These are phyloP conservation scores for Mucuna pruriens DNA, from an alignment of 306 rosid genomes.

Conservation along the genomic window DNA sequence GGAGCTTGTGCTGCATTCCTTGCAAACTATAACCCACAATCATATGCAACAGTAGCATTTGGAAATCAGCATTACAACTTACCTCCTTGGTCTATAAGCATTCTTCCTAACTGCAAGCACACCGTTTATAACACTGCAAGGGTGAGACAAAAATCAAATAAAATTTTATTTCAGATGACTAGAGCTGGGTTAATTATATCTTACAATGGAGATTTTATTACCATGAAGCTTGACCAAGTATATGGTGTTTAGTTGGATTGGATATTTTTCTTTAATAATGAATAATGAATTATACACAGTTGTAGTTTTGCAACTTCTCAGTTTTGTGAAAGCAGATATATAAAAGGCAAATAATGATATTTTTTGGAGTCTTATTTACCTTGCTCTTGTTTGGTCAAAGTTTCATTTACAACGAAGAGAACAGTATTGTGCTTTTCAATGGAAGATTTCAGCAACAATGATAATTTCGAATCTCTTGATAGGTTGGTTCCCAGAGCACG, in stretches of 20 bases:
- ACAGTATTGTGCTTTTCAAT: background rate
- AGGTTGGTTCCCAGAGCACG: slow-evolving; percentile 89
- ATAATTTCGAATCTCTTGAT: slow-evolving; percentile 31
- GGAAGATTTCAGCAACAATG: background rate
- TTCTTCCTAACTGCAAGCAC: slow-evolving; percentile 94
- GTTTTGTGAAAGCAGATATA: background rate
- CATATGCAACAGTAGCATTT: slow-evolving; percentile 75
- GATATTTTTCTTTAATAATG: background rate
- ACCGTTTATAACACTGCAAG: slow-evolving; percentile 97
- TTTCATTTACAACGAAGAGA: slow-evolving; percentile 11
- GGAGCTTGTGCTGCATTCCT: slow-evolving; percentile 98
- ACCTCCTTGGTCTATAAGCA: slow-evolving; percentile 99
- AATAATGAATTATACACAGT: background rate
- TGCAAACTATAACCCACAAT: slow-evolving; percentile 72
- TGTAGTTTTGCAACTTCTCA: background rate
- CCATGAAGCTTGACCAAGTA: background rate
- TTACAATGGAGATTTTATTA: slow-evolving; percentile 6
- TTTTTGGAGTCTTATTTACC: background rate
- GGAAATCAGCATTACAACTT: slow-evolving; percentile 85
- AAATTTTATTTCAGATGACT: slow-evolving; percentile 11
- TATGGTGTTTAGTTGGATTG: background rate
- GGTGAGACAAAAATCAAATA: slow-evolving; percentile 57
- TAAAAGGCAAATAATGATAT: background rate
- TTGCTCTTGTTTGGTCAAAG: background rate
- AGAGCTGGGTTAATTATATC: background rate